Conservation (phyloP, 176 grass and related monocot species). For the Oryza meyeriana region DNA sequence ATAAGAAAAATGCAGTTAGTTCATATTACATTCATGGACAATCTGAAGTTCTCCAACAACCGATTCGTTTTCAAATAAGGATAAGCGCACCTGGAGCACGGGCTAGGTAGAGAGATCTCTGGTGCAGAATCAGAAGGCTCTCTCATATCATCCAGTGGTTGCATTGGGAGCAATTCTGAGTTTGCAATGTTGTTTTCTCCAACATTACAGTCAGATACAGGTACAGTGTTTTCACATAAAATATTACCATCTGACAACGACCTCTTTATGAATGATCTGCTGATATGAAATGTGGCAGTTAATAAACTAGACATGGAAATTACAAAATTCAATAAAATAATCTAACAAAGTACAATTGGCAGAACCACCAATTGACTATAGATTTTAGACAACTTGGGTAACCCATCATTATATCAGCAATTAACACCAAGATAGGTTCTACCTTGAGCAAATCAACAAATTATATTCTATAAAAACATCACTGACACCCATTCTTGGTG, state of each 20-base stretch:
- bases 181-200: conserved; percentile 30
- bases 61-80: background rate
- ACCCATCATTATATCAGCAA: background rate
- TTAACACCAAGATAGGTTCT: conserved; percentile 9
- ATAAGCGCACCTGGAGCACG: conserved; percentile 59
- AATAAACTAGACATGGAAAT: background rate
- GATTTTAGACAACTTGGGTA: background rate
- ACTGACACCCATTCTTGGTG: background rate
- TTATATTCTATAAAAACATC: background rate
- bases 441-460: background rate
- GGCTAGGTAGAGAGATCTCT: conserved; percentile 58
- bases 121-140: conserved; percentile 78
- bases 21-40: background rate
- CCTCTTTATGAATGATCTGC: conserved; percentile 88
- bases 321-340: conserved; percentile 16
- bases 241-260: conserved; percentile 92
- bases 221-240: conserved; percentile 49
- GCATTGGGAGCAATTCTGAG: conserved; percentile 49
- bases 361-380: background rate
- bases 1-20: conserved; percentile 20
- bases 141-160: conserved; percentile 50
- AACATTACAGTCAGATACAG: conserved; percentile 48
- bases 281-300: conserved; percentile 15
- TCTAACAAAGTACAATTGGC: background rate
- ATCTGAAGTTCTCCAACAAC: background rate